Conservation (phyloP, 1,284 basidiomycete species). For the Heimioporus retisporus region DNA sequence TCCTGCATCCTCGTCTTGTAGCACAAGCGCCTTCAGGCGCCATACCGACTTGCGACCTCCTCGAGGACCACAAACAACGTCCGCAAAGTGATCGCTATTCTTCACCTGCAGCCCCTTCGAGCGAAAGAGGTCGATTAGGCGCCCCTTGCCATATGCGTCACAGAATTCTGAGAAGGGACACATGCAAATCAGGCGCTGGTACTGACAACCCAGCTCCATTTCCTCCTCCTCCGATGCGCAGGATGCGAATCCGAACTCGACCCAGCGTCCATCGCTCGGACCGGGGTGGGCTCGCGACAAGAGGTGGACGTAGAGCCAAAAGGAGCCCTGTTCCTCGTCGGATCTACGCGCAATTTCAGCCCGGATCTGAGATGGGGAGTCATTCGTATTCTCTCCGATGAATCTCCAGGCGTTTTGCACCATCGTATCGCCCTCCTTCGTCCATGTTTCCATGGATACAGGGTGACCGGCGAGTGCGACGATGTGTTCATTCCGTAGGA, state of each 20-base stretch:
- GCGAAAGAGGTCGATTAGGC: neutral
- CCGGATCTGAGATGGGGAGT: neutral
- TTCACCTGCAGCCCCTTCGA: neutral
- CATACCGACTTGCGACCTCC: neutral
- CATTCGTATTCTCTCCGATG: neutral
- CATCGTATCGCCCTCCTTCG: neutral
- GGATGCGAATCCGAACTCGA: neutral
- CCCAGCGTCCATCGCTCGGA: neutral
- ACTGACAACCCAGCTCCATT: neutral
- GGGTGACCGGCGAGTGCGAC: neutral
- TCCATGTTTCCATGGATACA: neutral
- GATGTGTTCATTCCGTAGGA: neutral
- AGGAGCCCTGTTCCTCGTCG: neutral
- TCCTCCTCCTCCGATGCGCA: neutral
- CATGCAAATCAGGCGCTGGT: neutral
- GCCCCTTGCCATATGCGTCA: neutral
- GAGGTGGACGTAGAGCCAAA: neutral
- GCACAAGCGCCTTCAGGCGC: neutral
- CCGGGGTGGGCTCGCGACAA: neutral
- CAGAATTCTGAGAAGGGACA: neutral
- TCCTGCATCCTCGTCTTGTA: neutral
- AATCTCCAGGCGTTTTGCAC: neutral
- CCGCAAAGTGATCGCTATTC: neutral
- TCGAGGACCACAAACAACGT: neutral
- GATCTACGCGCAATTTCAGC: neutral